These are phyloP conservation scores for Wickerhamiella nectarea DNA, from an alignment of 805 yeast species.

Conservation along the genomic window DNA sequence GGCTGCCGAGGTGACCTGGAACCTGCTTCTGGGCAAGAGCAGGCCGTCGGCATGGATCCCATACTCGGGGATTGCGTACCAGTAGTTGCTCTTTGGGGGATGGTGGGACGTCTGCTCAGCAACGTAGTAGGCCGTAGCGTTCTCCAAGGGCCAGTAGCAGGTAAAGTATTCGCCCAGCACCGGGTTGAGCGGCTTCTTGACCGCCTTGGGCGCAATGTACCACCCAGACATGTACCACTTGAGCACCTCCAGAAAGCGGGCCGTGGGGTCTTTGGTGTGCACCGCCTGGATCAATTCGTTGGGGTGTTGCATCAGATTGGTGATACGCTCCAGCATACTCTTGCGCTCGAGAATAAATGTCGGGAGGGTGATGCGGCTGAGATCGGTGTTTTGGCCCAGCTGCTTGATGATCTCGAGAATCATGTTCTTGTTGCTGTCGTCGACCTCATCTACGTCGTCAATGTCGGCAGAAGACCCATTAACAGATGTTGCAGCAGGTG, in stretches of 20 bases:
- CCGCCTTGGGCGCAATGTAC: slow-evolving; percentile 98
- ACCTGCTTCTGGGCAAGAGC: slow-evolving; percentile 72
- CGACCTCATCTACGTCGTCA: slow-evolving; percentile 77
- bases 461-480: slow-evolving; percentile 11
- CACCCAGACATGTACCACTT: slow-evolving; percentile 91
- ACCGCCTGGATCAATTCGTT: slow-evolving; percentile 60
- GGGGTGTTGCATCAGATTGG: slow-evolving; percentile 72
- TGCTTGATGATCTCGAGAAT: slow-evolving; percentile 79
- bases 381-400: slow-evolving; percentile 82
- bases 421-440: slow-evolving; percentile 77
- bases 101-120: slow-evolving; percentile 96
- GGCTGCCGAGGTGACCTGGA: slow-evolving; percentile 80
- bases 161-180: slow-evolving; percentile 83
- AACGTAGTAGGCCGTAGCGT: slow-evolving; percentile 60
- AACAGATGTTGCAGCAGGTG: neutral
- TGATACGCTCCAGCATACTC: slow-evolving; percentile 89
- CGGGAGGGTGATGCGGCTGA: slow-evolving; percentile 83
- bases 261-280: slow-evolving; percentile 38
- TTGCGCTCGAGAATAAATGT: slow-evolving; percentile 90
- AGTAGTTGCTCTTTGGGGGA: slow-evolving; percentile 95
- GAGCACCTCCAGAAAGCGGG: slow-evolving; percentile 60
- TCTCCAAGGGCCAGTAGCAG: slow-evolving; percentile 81
- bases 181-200: slow-evolving; percentile 92
- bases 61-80: slow-evolving; percentile 69
- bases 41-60: slow-evolving; percentile 81